These are phyloP conservation scores for Pyricularia sp. DNA, from an alignment of 2,329 filamentous ascomycete species.

Conservation along the genomic window DNA sequence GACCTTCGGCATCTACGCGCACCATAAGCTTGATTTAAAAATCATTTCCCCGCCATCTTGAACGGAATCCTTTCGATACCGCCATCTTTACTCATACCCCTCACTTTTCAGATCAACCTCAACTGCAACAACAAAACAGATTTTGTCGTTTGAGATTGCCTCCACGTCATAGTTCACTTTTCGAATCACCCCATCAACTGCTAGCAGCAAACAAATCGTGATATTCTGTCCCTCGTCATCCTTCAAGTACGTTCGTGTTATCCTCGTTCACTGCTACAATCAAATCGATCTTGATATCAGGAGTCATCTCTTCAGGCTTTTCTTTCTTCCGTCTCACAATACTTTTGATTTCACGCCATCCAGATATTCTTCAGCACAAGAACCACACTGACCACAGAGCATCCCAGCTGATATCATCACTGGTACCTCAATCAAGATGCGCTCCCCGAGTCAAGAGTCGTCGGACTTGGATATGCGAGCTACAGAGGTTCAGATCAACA, in stretches of 20 bases:
- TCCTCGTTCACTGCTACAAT: not conserved
- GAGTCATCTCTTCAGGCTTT: not conserved
- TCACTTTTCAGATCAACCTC: too few relatives aligned
- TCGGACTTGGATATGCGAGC: not conserved
- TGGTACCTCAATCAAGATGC: not conserved
- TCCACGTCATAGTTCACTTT: not conserved
- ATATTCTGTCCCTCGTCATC: too few relatives aligned
- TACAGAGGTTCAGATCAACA: not conserved
- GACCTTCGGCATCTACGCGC: not conserved
- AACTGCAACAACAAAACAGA: too few relatives aligned
- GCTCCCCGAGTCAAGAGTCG: not conserved
- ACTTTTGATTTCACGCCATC: not conserved
- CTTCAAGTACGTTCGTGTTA: too few relatives aligned
- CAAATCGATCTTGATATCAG: not conserved
- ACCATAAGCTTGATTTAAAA: too few relatives aligned
- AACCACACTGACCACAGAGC: too few relatives aligned
- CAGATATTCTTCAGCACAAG: too few relatives aligned
- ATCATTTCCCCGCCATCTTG: too few relatives aligned
- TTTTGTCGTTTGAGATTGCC: too few relatives aligned
- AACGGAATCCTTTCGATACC: too few relatives aligned
- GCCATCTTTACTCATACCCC: too few relatives aligned
- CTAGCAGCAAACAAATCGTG: too few relatives aligned
- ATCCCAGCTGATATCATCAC: not conserved
- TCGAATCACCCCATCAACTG: not conserved
- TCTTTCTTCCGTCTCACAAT: not conserved